Conservation (phyloP, 805 yeast species). For the Candida taoyuanica region DNA sequence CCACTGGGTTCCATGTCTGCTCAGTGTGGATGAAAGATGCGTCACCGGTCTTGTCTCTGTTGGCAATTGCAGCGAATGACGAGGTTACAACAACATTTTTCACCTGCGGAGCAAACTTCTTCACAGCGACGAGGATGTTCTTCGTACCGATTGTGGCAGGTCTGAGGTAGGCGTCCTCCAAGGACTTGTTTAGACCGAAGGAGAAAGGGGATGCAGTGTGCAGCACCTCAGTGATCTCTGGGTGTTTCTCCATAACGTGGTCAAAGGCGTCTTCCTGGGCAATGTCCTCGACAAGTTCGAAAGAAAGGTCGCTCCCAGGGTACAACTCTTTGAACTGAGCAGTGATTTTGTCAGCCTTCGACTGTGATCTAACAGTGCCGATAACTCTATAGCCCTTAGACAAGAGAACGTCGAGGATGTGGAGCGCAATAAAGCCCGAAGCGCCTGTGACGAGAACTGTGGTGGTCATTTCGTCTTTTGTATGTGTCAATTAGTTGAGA, state of each 20-base stretch:
- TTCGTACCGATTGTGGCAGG: conserved; percentile 57
- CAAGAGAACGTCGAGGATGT: conserved; percentile 35
- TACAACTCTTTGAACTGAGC: conserved; percentile 27
- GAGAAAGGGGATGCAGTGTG: conserved; percentile 62
- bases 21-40: conserved; percentile 37
- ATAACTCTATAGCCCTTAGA: conserved; percentile 37
- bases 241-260: conserved; percentile 39
- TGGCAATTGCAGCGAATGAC: conserved; percentile 43
- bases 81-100: conserved; percentile 50
- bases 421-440: conserved; percentile 47
- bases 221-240: conserved; percentile 48
- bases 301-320: conserved; percentile 34
- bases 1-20: conserved; percentile 47
- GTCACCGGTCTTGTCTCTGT: conserved; percentile 33
- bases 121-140: conserved; percentile 46
- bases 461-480: neutral
- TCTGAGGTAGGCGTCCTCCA: conserved; percentile 44
- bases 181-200: conserved; percentile 37
- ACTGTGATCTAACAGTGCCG: conserved; percentile 41
- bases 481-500: too few species aligned
- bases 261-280: conserved; percentile 42
- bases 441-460: conserved; percentile 45
- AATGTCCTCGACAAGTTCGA: conserved; percentile 46
- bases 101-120: conserved; percentile 36
- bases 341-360: conserved; percentile 32